A percentile compares a stretch with the other conserved stretches of the same genome.
phyloP scores from a whole-genome alignment of 345 rosid genomes.

The Lepidium sativum region DNA sequence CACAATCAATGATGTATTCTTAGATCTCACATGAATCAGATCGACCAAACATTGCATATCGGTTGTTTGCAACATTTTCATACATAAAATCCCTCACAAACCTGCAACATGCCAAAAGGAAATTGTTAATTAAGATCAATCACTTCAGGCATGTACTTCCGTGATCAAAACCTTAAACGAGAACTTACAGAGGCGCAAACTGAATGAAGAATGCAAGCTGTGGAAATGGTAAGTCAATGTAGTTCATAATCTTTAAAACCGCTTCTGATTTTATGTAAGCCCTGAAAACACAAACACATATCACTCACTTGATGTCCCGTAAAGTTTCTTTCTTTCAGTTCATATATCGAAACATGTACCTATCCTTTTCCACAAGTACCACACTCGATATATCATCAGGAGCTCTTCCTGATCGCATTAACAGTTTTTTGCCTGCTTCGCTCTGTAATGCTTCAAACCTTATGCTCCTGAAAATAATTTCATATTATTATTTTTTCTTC shows the following conservation, averaged over 20 bases:
- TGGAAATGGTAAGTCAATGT: slow-evolving; percentile 77
- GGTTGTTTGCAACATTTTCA: slow-evolving; percentile 70
- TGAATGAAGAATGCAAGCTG: slow-evolving; percentile 66
- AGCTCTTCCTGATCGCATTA: slow-evolving; percentile 84
- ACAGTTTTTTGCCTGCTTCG: slow-evolving; percentile 63
- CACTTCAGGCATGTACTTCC: background rate
- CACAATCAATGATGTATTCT: slow-evolving; percentile 9
- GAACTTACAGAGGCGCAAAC: slow-evolving; percentile 63
- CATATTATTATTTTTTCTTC: background rate
- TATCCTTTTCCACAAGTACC: slow-evolving; percentile 68
- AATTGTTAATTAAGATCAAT: background rate
- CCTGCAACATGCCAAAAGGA: slow-evolving; percentile 30
- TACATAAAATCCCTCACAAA: slow-evolving; percentile 59
- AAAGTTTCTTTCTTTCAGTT: background rate
- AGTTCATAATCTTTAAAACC: slow-evolving; percentile 78
- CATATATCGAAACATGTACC: slow-evolving; percentile 29
- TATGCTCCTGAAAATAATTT: slow-evolving; percentile 40
- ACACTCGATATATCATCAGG: slow-evolving; percentile 95
- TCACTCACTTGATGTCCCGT: background rate
- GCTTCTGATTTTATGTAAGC: slow-evolving; percentile 82
- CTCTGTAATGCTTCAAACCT: slow-evolving; percentile 91
- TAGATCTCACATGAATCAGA: slow-evolving; percentile 78
- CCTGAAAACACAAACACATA: slow-evolving; percentile 33
- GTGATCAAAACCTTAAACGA: background rate
- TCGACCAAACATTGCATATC: slow-evolving; percentile 66